These are phyloP conservation scores for Neurospora cerealis DNA, from an alignment of 495 filamentous ascomycete genomes.

Conservation along the genomic window DNA sequence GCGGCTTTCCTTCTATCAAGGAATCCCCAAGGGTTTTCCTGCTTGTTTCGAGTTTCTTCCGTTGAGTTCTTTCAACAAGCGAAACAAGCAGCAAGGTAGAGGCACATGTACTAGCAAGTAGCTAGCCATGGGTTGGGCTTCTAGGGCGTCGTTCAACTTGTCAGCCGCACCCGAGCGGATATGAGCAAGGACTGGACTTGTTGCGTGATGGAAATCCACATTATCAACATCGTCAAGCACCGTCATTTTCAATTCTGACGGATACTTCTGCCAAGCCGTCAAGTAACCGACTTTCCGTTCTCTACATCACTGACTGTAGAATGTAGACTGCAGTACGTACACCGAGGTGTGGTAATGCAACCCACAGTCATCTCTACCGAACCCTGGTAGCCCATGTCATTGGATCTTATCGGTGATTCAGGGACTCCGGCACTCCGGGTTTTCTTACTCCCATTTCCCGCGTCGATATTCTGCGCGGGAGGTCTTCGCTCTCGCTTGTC, in stretches of 20 bases:
- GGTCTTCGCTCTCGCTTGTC: conserved; percentile 10
- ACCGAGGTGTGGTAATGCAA: neutral
- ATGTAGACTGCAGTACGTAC: neutral
- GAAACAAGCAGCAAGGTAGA: neutral
- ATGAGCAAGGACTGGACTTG: neutral
- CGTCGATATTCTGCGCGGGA: neutral
- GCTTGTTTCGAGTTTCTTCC: neutral
- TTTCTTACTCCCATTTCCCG: neutral
- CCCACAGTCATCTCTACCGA: neutral
- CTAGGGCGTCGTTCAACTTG: neutral
- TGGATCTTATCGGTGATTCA: neutral
- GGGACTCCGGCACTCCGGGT: neutral
- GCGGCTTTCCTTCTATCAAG: neutral
- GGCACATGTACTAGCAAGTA: neutral
- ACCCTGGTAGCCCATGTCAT: neutral
- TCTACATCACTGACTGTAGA: neutral
- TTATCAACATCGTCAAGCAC: neutral
- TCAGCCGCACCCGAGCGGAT: neutral
- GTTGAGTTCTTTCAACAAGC: neutral
- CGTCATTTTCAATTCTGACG: neutral
- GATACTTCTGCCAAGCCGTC: neutral
- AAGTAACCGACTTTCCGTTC: neutral
- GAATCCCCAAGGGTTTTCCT: neutral
- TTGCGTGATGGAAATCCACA: neutral
- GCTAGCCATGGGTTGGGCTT: neutral